Percentiles rank a stretch among this genome's conserved stretches.
Conservation (phyloP, 805 yeast species). For the Wickerhamiella kazuoi region DNA sequence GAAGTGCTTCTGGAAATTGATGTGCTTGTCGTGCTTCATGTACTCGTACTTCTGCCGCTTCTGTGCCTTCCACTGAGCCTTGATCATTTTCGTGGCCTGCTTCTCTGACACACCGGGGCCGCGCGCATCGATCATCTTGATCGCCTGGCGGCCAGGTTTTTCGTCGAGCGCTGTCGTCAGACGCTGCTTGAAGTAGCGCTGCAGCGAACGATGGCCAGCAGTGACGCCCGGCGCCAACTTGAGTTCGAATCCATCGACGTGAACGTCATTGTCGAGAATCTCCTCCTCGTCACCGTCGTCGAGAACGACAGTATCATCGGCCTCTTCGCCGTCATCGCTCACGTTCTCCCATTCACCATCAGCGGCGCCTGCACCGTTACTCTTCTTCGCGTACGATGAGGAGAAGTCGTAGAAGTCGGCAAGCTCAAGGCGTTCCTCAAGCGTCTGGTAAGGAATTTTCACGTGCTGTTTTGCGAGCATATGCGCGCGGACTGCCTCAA, state of each 20-base stretch:
- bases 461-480: conserved; percentile 74
- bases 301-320: conserved; percentile 13
- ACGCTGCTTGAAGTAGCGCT: conserved; percentile 55
- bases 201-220: conserved; percentile 66
- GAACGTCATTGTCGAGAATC: conserved; percentile 16
- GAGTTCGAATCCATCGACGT: conserved; percentile 48
- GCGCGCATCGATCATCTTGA: conserved; percentile 64
- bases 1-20: conserved; percentile 72
- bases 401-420: conserved; percentile 74
- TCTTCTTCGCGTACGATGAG: conserved; percentile 29
- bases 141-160: conserved; percentile 38
- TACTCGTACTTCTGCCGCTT: conserved; percentile 28
- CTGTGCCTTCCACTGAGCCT: conserved; percentile 45
- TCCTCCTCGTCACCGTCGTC: conserved; percentile 10
- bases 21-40: conserved; percentile 38
- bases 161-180: conserved; percentile 31
- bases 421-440: conserved; percentile 57
- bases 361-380: conserved; percentile 20
- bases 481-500: conserved; percentile 82
- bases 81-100: conserved; percentile 26
- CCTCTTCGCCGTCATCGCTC: conserved; percentile 15
- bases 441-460: conserved; percentile 70
- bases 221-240: conserved; percentile 61
- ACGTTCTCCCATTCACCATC: conserved; percentile 25
- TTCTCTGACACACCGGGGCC: conserved; percentile 17